These are phyloP conservation scores for Parsonsia alboflavescens DNA, from an alignment of 257 asterid species.

Conservation along the genomic window DNA sequence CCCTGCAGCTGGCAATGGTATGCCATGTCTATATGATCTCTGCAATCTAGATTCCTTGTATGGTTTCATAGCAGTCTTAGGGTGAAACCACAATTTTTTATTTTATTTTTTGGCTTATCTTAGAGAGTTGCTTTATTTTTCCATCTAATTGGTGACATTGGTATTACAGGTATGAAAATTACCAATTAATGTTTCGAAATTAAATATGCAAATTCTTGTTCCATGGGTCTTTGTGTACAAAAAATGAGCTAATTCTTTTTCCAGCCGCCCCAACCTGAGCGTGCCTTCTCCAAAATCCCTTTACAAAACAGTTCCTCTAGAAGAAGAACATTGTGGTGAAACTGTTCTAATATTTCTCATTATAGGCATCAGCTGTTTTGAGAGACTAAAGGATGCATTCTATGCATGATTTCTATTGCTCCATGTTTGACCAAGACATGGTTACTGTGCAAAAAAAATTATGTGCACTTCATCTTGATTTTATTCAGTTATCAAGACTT, in stretches of 20 bases:
- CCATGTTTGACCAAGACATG: not conserved
- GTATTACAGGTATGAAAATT: not conserved
- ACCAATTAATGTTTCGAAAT: not conserved
- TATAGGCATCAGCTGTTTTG: not conserved
- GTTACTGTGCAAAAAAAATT: not conserved
- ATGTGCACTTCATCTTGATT: not conserved
- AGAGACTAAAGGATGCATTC: not conserved
- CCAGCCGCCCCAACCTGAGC: not conserved
- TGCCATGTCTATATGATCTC: slow-evolving; percentile 20
- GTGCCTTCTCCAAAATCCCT: not conserved
- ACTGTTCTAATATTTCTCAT: not conserved
- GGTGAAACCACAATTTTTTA: not conserved
- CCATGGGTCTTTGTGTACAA: not conserved
- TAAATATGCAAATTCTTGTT: not conserved
- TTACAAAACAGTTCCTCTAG: not conserved
- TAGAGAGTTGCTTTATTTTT: not conserved
- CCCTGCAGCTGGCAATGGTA: slow-evolving; percentile 58
- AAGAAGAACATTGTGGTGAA: not conserved
- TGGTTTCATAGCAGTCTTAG: not conserved
- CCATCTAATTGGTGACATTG: not conserved
- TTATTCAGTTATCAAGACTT: not conserved
- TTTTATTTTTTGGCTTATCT: not conserved
- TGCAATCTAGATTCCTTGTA: not conserved
- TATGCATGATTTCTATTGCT: not conserved
- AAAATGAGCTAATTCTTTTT: not conserved